These are phyloP conservation scores for Boletales sp. DNA, from an alignment of 768 basidiomycete genomes.

Conservation along the genomic window DNA sequence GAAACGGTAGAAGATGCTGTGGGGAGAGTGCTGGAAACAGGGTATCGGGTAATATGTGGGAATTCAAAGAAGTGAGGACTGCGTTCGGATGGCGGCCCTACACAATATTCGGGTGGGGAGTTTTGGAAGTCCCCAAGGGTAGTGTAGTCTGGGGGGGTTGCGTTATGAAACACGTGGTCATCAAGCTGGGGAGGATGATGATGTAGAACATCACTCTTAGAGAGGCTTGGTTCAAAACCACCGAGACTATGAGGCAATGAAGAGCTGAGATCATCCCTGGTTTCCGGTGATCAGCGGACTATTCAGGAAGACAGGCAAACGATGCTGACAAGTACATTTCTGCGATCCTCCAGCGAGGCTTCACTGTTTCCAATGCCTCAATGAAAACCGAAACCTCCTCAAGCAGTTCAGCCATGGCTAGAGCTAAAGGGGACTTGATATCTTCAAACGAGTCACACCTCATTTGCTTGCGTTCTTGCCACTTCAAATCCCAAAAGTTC, in stretches of 20 bases:
- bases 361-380: constrained; percentile 24
- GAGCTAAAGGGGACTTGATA: constrained; percentile 26
- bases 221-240: constrained; percentile 17
- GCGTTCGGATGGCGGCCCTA: constrained; percentile 3
- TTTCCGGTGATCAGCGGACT: constrained; percentile 32
- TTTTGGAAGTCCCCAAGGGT: constrained; percentile 12
- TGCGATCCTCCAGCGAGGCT: constrained; percentile 30
- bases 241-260: constrained; percentile 27
- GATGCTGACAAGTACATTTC: constrained; percentile 36
- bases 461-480: constrained; percentile 37
- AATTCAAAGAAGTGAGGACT: constrained; percentile 26
- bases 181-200: constrained; percentile 8
- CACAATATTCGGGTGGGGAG: constrained; percentile 12
- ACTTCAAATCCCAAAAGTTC: constrained; percentile 55
- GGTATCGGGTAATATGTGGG: constrained; percentile 25
- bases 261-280: constrained; percentile 24
- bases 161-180: constrained; percentile 5
- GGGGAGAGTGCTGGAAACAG: constrained; percentile 22
- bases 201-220: constrained; percentile 8
- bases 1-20: constrained; percentile 3
- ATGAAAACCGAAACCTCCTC: constrained; percentile 28
- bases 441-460: constrained; percentile 22
- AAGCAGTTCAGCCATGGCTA: constrained; percentile 30
- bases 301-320: constrained; percentile 9
- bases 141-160: constrained; percentile 13